A percentile compares a stretch with the other conserved stretches of the same genome.
phyloP scores from a whole-genome alignment of 495 filamentous ascomycete species.

The Penicillium coffeae region DNA sequence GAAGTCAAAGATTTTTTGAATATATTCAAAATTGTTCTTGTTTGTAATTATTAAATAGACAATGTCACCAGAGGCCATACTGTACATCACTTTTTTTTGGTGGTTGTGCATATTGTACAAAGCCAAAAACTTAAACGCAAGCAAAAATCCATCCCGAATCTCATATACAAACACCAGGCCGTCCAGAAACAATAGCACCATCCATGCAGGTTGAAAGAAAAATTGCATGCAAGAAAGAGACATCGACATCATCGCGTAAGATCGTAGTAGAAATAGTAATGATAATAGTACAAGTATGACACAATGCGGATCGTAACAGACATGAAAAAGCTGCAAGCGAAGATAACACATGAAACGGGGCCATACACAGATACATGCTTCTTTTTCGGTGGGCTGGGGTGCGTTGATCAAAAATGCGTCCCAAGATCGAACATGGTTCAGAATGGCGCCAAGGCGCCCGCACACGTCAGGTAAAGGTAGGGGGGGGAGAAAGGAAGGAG shows the following conservation, averaged over 20 bases:
- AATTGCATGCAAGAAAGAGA: slow-evolving; percentile 19
- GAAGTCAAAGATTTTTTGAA: too few species aligned
- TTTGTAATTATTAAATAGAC: neutral
- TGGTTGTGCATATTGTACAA: neutral
- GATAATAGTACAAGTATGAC: slow-evolving; percentile 21
- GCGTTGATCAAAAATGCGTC: slow-evolving; percentile 5
- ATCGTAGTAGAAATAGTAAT: slow-evolving; percentile 18
- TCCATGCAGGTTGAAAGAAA: slow-evolving; percentile 1
- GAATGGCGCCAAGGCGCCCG: slow-evolving; percentile 10
- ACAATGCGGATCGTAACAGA: slow-evolving; percentile 19
- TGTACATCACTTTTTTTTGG: slow-evolving; percentile 6
- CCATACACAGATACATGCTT: slow-evolving; percentile 17
- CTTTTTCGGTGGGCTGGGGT: slow-evolving; percentile 4
- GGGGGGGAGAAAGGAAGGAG: neutral
- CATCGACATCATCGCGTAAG: slow-evolving; percentile 25
- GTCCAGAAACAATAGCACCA: slow-evolving; percentile 3
- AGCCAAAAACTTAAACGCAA: neutral
- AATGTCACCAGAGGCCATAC: slow-evolving; percentile 1
- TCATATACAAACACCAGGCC: neutral
- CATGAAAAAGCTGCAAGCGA: slow-evolving; percentile 22
- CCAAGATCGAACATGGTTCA: slow-evolving; percentile 13
- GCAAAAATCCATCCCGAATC: neutral
- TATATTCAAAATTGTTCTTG: neutral
- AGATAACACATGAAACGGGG: slow-evolving; percentile 14
- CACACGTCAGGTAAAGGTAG: slow-evolving; percentile 18